Evolutionary conservation across 2,329 filamentous ascomycete species (phyloP).

Genomic region (Cladophialophora psammophila): DNA sequence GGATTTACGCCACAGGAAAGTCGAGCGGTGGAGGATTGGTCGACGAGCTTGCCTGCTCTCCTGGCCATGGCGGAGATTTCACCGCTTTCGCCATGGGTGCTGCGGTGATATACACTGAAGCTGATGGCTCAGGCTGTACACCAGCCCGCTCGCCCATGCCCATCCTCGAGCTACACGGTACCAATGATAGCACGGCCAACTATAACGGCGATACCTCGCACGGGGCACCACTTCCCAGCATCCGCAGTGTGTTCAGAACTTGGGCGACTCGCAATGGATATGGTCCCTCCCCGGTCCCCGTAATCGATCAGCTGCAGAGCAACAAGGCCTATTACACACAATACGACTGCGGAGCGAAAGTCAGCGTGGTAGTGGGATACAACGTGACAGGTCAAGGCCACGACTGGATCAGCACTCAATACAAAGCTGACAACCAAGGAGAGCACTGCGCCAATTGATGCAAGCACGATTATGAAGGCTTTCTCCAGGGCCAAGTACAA

Average conservation of each 20-base stretch:
- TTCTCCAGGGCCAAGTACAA: conserved; percentile 33
- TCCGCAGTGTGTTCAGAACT: not conserved
- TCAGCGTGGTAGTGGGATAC: conserved; percentile 35
- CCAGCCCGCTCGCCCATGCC: conserved; percentile 45
- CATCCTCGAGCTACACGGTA: conserved; percentile 55
- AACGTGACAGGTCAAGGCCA: conserved; percentile 35
- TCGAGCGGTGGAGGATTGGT: conserved; percentile 64
- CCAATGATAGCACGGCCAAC: not conserved
- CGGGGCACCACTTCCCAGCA: conserved; percentile 21
- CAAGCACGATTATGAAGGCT: conserved; percentile 36
- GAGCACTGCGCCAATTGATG: conserved; percentile 36
- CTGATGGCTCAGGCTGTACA: conserved; percentile 39
- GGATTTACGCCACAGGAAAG: conserved; percentile 59
- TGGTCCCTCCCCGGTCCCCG: conserved; percentile 1
- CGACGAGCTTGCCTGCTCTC: conserved; percentile 57
- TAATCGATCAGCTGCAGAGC: conserved; percentile 9
- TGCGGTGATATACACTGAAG: conserved; percentile 53
- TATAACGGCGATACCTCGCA: conserved; percentile 48
- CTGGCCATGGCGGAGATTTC: conserved; percentile 50
- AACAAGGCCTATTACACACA: conserved; percentile 14
- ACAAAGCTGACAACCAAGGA: conserved; percentile 36
- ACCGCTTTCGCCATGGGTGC: conserved; percentile 55
- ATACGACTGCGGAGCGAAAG: conserved; percentile 18
- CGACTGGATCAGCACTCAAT: conserved; percentile 38
- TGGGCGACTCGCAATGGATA: not conserved